Conservation (phyloP, 129 eudicot genomes). For the Heracleum sosnowskyi region DNA sequence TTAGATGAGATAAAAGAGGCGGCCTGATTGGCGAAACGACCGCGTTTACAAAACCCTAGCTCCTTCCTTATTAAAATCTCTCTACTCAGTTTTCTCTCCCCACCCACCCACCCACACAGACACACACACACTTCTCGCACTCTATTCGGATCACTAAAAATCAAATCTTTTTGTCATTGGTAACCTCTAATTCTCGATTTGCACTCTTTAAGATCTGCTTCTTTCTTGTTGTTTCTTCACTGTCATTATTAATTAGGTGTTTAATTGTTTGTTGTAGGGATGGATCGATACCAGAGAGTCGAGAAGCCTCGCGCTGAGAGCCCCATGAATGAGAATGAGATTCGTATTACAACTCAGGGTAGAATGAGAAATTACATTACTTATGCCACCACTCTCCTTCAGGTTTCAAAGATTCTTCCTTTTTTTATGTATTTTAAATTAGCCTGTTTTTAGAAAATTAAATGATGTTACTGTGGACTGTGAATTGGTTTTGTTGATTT, state of each 20-base stretch:
- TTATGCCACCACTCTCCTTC: constrained; percentile 54
- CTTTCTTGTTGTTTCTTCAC: too few relatives aligned
- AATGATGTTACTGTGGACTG: too few relatives aligned
- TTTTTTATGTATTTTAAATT: too few relatives aligned
- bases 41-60: constrained; percentile 14
- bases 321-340: constrained; percentile 61
- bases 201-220: not conserved
- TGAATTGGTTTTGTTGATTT: too few relatives aligned
- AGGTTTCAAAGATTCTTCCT: constrained; percentile 12
- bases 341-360: constrained; percentile 60
- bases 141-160: not conserved
- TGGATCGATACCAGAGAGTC: constrained; percentile 75
- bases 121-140: not conserved
- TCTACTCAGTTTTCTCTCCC: not conserved
- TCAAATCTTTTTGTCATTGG: not conserved
- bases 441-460: too few relatives aligned
- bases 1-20: constrained; percentile 7
- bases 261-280: not conserved
- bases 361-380: constrained; percentile 68
- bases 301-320: constrained; percentile 55
- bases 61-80: not conserved
- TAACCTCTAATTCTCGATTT: not conserved
- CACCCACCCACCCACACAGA: too few relatives aligned
- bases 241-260: too few relatives aligned
- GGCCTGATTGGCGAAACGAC: constrained; percentile 15